phyloP scores from a whole-genome alignment of 2,329 filamentous ascomycete species.

The Colletotrichum sp. region DNA sequence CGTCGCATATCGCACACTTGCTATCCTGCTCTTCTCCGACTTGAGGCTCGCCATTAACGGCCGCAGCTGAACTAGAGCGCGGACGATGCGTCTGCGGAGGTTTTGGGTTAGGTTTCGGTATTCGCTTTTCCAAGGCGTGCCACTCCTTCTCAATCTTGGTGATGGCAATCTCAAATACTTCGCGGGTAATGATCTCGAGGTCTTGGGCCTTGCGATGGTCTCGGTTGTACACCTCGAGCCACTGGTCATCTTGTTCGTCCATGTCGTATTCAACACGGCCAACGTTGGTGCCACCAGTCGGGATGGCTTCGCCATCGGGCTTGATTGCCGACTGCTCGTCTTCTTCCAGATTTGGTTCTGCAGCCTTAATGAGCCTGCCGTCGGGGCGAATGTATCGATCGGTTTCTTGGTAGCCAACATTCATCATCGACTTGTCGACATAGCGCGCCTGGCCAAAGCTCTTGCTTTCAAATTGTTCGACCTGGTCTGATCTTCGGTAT shows the following conservation, averaged over 20 bases:
- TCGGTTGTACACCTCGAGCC: conserved; percentile 84
- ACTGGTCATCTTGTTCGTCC: conserved; percentile 98
- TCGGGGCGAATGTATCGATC: conserved; percentile 85
- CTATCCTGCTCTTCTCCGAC: conserved; percentile 93
- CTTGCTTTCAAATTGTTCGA: conserved; percentile 82
- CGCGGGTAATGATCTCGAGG: conserved; percentile 84
- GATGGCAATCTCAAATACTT: conserved; percentile 96
- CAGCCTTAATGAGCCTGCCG: conserved; percentile 70
- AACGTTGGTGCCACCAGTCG: conserved; percentile 55
- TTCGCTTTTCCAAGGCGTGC: conserved; percentile 93
- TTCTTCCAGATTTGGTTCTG: conserved; percentile 64
- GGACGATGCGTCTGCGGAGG: conserved; percentile 93
- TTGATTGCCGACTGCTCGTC: conserved; percentile 57
- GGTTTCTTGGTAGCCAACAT: conserved; percentile 93
- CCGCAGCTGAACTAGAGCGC: conserved; percentile 90
- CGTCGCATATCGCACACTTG: conserved; percentile 97
- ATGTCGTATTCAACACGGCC: conserved; percentile 98
- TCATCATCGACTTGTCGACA: conserved; percentile 95
- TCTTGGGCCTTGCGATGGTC: conserved; percentile 72
- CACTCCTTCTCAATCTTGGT: conserved; percentile 99
- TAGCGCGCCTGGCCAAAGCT: conserved; percentile 86
- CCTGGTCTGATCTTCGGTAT: conserved; percentile 79
- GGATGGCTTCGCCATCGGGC: conserved; percentile 62
- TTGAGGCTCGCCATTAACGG: conserved; percentile 90
- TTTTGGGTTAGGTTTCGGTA: conserved; percentile 96